Evolutionary conservation across 805 yeast genomes (phyloP).

Genomic region (Torulaspora microellipsoides): DNA sequence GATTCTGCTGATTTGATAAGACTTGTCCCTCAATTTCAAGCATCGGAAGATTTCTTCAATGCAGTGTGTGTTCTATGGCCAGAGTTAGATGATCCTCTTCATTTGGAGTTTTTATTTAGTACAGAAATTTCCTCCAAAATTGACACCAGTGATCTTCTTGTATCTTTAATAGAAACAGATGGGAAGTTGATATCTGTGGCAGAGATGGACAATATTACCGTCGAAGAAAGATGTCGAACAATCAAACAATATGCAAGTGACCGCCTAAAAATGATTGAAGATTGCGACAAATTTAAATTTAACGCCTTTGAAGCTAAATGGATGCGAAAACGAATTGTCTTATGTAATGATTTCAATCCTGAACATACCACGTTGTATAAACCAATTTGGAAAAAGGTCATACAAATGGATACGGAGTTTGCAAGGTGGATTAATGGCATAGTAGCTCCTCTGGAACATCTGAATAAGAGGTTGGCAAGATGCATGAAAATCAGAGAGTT

Average conservation of each 20-base stretch:
- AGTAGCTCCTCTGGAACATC: slow-evolving; percentile 30
- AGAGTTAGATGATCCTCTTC: slow-evolving; percentile 27
- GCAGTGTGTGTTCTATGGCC: slow-evolving; percentile 31
- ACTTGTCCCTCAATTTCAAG: slow-evolving; percentile 9
- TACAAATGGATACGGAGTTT: slow-evolving; percentile 9
- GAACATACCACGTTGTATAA: slow-evolving; percentile 19
- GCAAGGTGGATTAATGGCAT: slow-evolving; percentile 28
- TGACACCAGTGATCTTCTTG: slow-evolving; percentile 31
- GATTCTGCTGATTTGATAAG: slow-evolving; percentile 14
- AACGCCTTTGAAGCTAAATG: slow-evolving; percentile 11
- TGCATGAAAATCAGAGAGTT: slow-evolving; percentile 22
- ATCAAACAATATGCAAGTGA: slow-evolving; percentile 15
- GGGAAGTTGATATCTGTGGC: slow-evolving; percentile 20
- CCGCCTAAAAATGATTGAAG: slow-evolving; percentile 7
- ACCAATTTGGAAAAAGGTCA: slow-evolving; percentile 21
- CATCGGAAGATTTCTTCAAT: slow-evolving; percentile 18
- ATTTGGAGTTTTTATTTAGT: slow-evolving; percentile 15
- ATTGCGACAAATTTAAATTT: slow-evolving; percentile 4
- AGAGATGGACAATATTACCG: slow-evolving; percentile 20
- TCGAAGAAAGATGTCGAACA: slow-evolving; percentile 13
- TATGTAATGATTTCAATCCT: slow-evolving; percentile 21
- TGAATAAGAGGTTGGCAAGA: slow-evolving; percentile 13
- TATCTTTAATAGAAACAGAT: slow-evolving; percentile 17
- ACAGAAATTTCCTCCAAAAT: not conserved
- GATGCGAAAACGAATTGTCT: slow-evolving; percentile 25